Conservation (phyloP, 2,329 filamentous ascomycete genomes). For the Paraphaeosphaeria sporulosa region DNA sequence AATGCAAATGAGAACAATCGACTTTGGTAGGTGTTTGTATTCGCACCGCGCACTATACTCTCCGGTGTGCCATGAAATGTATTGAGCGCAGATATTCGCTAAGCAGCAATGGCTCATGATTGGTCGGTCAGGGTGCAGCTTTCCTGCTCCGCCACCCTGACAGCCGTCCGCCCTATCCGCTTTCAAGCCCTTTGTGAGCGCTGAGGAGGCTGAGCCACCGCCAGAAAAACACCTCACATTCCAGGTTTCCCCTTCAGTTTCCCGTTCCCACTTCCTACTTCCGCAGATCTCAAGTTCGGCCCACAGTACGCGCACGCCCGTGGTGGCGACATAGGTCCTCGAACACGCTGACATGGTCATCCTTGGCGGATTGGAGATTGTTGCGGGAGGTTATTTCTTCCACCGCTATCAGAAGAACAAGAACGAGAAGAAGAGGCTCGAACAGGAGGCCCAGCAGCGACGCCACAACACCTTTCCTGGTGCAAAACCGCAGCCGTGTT, state of each 20-base stretch:
- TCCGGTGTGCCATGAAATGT: background rate
- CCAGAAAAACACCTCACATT: constrained; percentile 10
- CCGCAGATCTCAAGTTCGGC: background rate
- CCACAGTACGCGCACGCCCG: constrained; percentile 10
- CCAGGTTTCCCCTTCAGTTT: constrained; percentile 8
- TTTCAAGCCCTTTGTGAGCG: constrained; percentile 5
- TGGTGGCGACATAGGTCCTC: constrained; percentile 7
- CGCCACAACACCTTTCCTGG: constrained; percentile 41
- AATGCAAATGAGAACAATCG: background rate
- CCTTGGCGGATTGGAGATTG: constrained; percentile 48
- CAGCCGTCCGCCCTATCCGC: constrained; percentile 11
- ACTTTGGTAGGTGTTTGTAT: background rate
- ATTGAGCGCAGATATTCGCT: constrained; percentile 1
- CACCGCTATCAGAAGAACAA: constrained; percentile 47
- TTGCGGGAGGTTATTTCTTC: constrained; percentile 44
- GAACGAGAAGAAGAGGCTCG: constrained; percentile 38
- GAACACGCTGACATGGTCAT: constrained; percentile 39
- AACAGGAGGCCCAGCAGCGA: constrained; percentile 34
- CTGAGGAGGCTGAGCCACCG: constrained; percentile 23
- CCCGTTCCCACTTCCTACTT: background rate
- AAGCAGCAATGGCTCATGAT: constrained; percentile 12
- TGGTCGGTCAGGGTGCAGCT: constrained; percentile 5
- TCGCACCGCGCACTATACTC: background rate
- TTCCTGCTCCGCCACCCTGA: constrained; percentile 20
- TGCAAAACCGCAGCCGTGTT: constrained; percentile 26